phyloP scores from a whole-genome alignment of 176 grass and related monocot species.

The Alopecurus myosuroides region DNA sequence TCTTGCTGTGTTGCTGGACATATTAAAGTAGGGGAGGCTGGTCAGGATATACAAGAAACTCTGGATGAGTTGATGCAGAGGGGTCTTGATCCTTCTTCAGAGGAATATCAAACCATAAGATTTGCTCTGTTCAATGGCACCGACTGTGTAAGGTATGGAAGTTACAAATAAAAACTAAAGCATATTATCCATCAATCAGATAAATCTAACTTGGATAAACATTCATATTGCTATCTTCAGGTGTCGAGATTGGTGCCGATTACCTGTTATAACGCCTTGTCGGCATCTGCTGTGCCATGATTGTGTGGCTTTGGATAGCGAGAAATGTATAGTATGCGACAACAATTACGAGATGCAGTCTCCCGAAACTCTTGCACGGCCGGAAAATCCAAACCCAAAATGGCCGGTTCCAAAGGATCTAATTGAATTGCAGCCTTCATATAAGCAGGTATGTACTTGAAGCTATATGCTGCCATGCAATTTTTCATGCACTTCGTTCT shows the following conservation, averaged over 20 bases:
- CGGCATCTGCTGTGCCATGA: constrained; percentile 86
- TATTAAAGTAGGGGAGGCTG: constrained; percentile 88
- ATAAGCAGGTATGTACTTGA: constrained; percentile 66
- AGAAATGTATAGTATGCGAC: constrained; percentile 82
- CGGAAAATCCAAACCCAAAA: constrained; percentile 99
- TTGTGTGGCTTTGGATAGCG: constrained; percentile 86
- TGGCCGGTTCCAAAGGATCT: constrained; percentile 99
- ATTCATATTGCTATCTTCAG: constrained; percentile 36
- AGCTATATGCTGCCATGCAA: constrained; percentile 18
- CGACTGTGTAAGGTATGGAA: constrained; percentile 70
- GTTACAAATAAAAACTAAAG: background rate
- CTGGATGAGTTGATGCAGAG: constrained; percentile 71
- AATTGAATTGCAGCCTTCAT: constrained; percentile 97
- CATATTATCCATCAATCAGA: background rate
- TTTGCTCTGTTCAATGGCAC: constrained; percentile 71
- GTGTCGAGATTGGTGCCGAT: constrained; percentile 80
- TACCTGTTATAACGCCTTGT: constrained; percentile 93
- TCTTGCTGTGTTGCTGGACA: constrained; percentile 96
- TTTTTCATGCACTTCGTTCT: background rate
- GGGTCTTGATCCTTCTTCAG: constrained; percentile 83
- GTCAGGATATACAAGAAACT: constrained; percentile 92
- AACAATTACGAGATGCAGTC: constrained; percentile 91
- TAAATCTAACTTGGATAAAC: background rate
- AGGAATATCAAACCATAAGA: constrained; percentile 74
- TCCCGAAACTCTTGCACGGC: constrained; percentile 62